Conservation (phyloP, 805 yeast species). For the Wickerhamiella lipophila region DNA sequence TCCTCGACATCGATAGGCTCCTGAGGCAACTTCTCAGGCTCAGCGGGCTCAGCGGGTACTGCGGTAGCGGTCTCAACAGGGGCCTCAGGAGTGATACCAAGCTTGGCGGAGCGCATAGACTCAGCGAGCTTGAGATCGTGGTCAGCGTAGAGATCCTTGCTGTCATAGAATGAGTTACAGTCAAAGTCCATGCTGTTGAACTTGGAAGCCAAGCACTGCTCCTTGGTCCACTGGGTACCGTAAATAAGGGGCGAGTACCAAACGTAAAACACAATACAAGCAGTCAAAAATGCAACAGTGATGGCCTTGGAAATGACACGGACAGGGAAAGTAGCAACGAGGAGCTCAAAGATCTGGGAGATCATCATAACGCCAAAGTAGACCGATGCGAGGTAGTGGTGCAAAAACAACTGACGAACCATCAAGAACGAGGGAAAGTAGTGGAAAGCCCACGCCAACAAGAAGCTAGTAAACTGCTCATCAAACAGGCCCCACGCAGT, state of each 20-base stretch:
- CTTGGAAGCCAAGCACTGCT: conserved; percentile 49
- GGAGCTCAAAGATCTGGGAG: conserved; percentile 40
- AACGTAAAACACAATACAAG: conserved; percentile 43
- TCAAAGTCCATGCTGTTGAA: conserved; percentile 78
- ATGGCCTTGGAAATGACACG: conserved; percentile 26
- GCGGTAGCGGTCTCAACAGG: conserved; percentile 11
- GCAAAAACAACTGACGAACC: conserved; percentile 88
- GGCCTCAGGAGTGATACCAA: conserved; percentile 1
- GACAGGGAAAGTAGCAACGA: conserved; percentile 20
- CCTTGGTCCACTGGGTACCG: conserved; percentile 68
- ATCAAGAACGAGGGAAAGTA: conserved; percentile 55
- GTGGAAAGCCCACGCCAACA: conserved; percentile 48
- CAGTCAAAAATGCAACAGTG: conserved; percentile 38
- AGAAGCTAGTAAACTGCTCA: conserved; percentile 31
- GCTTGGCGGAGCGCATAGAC: conserved; percentile 6
- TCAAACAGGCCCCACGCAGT: conserved; percentile 25
- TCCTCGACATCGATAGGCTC: conserved; percentile 5
- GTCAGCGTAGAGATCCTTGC: conserved; percentile 22
- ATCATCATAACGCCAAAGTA: conserved; percentile 74
- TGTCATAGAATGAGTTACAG: conserved; percentile 44
- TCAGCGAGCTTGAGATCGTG: conserved; percentile 13
- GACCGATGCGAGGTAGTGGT: conserved; percentile 85
- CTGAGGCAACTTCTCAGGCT: conserved; percentile 13
- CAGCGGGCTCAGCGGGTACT: conserved; percentile 13
- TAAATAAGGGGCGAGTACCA: conserved; percentile 62